Evolutionary conservation across 805 yeast species (phyloP), one percentile per base, ranked within the genome.

Genomic region (Yarrowia porcina): DNA sequence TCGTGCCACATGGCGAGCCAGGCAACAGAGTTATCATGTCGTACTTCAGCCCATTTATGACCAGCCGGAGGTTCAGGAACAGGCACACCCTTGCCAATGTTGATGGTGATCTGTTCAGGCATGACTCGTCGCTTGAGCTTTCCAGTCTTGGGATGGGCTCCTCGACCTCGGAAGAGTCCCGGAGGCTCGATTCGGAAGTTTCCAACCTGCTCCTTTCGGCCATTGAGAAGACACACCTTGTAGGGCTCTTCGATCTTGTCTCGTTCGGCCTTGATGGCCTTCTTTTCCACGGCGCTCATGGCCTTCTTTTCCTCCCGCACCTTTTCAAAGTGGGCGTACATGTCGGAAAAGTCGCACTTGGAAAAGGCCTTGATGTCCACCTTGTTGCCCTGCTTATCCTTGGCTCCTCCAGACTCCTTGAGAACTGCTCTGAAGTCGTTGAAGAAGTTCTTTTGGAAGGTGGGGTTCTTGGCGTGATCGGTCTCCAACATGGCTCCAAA

Each of bases 1-100:
- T 93, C 98, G 72, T 88, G 86, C 97, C 97, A 93, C 89, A 87
- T 91, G 0, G 97, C 98, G 62, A 93, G 79, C 99, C 99, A 93
- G 12, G 93, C 85, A 27, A 92, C 97, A 0, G 91, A 86, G 68
- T 88, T 87, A 72, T 93, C 97, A 72, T 92, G 96, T 67, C 82
- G 82, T 25, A 93, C 80, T 68, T 89, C 96, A 15, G 89, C 97
- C 99, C 99, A 93, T 44, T 78, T 67, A 69, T 90, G 97, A 1
- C 97, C 97, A 12, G 75, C 82, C 2, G 97, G 97, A 0, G 97
- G 88, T 4, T 78, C 80, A 1, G 99, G 98, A 2, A 90, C 77
- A 18, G 81, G 79, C 0, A 86, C 88, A 18, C 82, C 89, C 67
- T 81, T 79, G 63, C 96, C 87, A 65, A 93, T 77, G 72, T 93